Evolutionary conservation across 345 rosid genomes (phyloP).

Genomic region (Nasturtium officinale): DNA sequence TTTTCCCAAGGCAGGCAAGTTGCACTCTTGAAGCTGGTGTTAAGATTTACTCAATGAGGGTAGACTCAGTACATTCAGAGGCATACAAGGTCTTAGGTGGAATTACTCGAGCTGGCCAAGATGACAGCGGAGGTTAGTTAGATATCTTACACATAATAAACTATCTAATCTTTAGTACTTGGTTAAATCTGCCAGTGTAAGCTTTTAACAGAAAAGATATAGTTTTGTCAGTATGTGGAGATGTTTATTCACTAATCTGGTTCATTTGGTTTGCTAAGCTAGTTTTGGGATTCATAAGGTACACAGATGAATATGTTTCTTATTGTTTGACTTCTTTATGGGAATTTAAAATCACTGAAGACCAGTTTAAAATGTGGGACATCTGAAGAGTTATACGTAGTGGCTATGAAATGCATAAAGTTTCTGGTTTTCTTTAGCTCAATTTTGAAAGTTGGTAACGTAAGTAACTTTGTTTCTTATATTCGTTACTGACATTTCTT

Average conservation of each 20-base stretch:
- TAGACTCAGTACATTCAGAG: slow-evolving; percentile 91
- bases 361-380: neutral
- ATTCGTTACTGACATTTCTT: slow-evolving; percentile 25
- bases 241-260: neutral
- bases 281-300: neutral
- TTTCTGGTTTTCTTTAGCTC: neutral
- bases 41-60: slow-evolving; percentile 87
- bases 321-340: neutral
- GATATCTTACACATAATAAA: slow-evolving; percentile 12
- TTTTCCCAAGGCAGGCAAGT: slow-evolving; percentile 62
- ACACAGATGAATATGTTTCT: slow-evolving; percentile 10
- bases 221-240: neutral
- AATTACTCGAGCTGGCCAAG: slow-evolving; percentile 81
- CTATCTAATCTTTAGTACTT: slow-evolving; percentile 5
- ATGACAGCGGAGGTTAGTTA: slow-evolving; percentile 64
- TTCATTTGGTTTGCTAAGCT: neutral
- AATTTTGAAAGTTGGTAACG: neutral
- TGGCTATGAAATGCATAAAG: neutral
- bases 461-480: neutral
- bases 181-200: neutral
- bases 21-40: slow-evolving; percentile 98
- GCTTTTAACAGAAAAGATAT: neutral
- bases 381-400: neutral
- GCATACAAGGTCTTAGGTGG: slow-evolving; percentile 97
- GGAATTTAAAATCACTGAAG: neutral